Percentiles rank a stretch among this genome's conserved stretches.
These are phyloP conservation scores for Leccinum subgranulosum DNA, from an alignment of 768 basidiomycete genomes.

Conservation along the genomic window DNA sequence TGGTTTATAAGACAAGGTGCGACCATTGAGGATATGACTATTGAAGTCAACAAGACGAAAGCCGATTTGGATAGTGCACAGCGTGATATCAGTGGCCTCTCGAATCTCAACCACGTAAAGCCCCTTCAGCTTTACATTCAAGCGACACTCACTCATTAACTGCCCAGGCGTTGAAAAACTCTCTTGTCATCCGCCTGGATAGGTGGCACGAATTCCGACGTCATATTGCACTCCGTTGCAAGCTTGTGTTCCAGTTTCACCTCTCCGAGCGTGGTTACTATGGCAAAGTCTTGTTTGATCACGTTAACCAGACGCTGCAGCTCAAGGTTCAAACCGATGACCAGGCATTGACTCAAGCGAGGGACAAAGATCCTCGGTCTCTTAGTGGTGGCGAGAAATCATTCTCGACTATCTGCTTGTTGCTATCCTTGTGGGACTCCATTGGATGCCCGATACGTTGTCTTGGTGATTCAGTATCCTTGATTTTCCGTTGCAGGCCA, in stretches of 20 bases:
- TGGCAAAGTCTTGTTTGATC: slow-evolving; percentile 87
- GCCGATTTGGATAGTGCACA: slow-evolving; percentile 57
- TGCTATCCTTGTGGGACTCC: slow-evolving; percentile 95
- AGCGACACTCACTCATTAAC: slow-evolving; percentile 7
- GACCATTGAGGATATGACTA: slow-evolving; percentile 72
- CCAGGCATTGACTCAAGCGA: slow-evolving; percentile 57
- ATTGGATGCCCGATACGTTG: slow-evolving; percentile 93
- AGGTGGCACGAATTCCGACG: slow-evolving; percentile 88
- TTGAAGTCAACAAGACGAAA: slow-evolving; percentile 64
- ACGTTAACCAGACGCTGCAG: slow-evolving; percentile 55
- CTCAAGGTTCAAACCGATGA: slow-evolving; percentile 87
- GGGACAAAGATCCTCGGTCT: slow-evolving; percentile 82
- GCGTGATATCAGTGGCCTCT: slow-evolving; percentile 61
- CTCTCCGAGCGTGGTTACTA: slow-evolving; percentile 85
- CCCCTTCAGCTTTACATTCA: background rate
- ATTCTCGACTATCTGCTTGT: slow-evolving; percentile 91
- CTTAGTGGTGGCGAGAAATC: slow-evolving; percentile 95
- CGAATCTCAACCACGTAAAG: slow-evolving; percentile 60
- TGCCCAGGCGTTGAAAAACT: slow-evolving; percentile 59
- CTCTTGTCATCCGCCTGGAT: slow-evolving; percentile 59
- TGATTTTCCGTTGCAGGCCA: background rate
- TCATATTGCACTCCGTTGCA: slow-evolving; percentile 86
- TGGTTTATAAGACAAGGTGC: slow-evolving; percentile 59
- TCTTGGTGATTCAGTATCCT: slow-evolving; percentile 52
- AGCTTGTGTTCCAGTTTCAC: slow-evolving; percentile 77